These are phyloP conservation scores for Dipodascopsis uninucleata DNA, from an alignment of 805 yeast species.

Conservation along the genomic window DNA sequence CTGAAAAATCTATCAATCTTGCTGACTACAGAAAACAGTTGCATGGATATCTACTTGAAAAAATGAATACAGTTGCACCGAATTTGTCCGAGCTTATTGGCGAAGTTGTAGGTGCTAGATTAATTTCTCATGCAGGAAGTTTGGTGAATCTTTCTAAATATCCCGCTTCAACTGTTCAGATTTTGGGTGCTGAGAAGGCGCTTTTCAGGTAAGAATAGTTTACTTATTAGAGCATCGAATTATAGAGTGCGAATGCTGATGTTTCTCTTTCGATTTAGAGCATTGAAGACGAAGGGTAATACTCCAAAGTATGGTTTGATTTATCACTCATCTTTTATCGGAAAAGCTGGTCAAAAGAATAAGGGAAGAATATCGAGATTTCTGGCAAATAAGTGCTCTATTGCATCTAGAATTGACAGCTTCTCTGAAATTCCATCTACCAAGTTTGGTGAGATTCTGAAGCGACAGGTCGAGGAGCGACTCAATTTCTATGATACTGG, in stretches of 20 bases:
- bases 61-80: constrained; percentile 98
- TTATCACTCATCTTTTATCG: constrained; percentile 91
- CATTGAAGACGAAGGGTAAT: constrained; percentile 92
- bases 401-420: constrained; percentile 97
- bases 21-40: constrained; percentile 85
- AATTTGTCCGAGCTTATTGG: constrained; percentile 95
- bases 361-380: constrained; percentile 99
- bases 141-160: constrained; percentile 93
- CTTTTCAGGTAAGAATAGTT: constrained; percentile 54
- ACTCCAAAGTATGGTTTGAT: constrained; percentile 95
- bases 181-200: constrained; percentile 96
- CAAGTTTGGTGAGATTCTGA: constrained; percentile 83
- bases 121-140: constrained; percentile 98
- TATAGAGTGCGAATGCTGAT: not conserved
- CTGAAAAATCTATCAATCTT: constrained; percentile 86
- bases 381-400: constrained; percentile 97
- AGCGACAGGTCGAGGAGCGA: constrained; percentile 97
- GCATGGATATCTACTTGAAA: constrained; percentile 82
- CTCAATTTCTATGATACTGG: constrained; percentile 94
- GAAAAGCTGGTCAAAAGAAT: constrained; percentile 91
- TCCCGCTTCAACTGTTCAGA: constrained; percentile 99
- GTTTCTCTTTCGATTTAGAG: constrained; percentile 39
- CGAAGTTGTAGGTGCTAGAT: constrained; percentile 97
- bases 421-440: constrained; percentile 92
- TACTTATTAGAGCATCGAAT: not conserved